Evolutionary conservation across 1,284 basidiomycete species (phyloP).

Genomic region (Caloboletus inedulis): DNA sequence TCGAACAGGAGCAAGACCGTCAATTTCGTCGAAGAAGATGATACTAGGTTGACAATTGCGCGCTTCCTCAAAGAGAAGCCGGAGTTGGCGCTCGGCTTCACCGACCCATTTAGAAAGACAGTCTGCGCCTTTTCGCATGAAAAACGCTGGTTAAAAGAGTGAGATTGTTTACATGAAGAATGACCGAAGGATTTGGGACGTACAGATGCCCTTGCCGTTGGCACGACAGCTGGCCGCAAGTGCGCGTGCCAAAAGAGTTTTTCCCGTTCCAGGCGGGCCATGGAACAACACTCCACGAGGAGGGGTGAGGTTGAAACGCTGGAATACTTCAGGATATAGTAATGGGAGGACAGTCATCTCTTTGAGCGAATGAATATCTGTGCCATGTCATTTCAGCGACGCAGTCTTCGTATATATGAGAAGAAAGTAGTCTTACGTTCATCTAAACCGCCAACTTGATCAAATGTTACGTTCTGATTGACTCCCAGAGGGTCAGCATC

Average conservation of each 20-base stretch:
- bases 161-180: neutral
- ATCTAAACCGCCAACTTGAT: constrained; percentile 96
- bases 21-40: constrained; percentile 98
- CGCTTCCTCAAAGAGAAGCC: constrained; percentile 96
- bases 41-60: constrained; percentile 91
- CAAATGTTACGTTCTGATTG: constrained; percentile 92
- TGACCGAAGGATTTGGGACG: constrained; percentile 27
- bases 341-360: constrained; percentile 98
- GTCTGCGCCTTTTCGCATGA: constrained; percentile 99
- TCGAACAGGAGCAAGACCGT: constrained; percentile 95
- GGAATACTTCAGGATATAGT: constrained; percentile 96
- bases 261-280: constrained; percentile 93
- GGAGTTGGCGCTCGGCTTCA: constrained; percentile 95
- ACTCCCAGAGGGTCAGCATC: constrained; percentile 96
- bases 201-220: constrained; percentile 88
- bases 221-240: constrained; percentile 92
- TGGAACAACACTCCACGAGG: constrained; percentile 98
- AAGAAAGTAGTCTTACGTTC: constrained; percentile 61
- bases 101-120: constrained; percentile 99
- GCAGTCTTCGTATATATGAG: neutral
- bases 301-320: constrained; percentile 91
- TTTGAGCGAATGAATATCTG: constrained; percentile 95
- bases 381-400: constrained; percentile 3
- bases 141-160: constrained; percentile 70
- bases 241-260: constrained; percentile 91